These are phyloP conservation scores for Umbelopsis isabellina DNA, from an alignment of 192 early-diverging fungal species.

Conservation along the genomic window DNA sequence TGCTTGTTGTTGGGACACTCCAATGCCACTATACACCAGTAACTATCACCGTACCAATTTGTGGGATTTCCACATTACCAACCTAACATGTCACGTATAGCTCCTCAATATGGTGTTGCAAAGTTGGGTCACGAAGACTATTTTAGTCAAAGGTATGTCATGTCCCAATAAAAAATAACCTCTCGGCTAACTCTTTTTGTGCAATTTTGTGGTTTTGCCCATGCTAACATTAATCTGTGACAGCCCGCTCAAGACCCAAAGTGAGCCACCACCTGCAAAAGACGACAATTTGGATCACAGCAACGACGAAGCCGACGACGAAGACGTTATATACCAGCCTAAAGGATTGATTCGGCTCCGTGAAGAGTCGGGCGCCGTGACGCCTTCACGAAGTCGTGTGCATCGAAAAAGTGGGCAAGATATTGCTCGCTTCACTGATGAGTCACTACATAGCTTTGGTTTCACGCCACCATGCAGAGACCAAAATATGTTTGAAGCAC, in stretches of 20 bases:
- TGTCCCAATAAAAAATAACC: not conserved
- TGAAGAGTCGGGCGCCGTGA: not conserved
- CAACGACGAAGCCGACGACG: not conserved
- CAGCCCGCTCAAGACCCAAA: not conserved
- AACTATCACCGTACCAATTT: not conserved
- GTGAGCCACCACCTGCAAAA: not conserved
- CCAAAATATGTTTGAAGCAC: conserved; percentile 17
- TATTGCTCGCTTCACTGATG: conserved; percentile 25
- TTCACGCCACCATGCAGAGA: conserved; percentile 27
- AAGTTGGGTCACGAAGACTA: not conserved
- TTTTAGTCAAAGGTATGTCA: not conserved
- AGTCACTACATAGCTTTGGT: conserved; percentile 38
- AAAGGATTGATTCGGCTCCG: conserved; percentile 9
- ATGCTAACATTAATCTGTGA: not conserved
- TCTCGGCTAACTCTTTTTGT: too few species aligned
- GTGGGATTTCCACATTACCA: too few species aligned
- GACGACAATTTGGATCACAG: conserved; percentile 3
- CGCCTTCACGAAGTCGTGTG: not conserved
- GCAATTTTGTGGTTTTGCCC: too few species aligned
- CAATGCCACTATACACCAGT: conserved; percentile 21
- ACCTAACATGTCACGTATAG: not conserved
- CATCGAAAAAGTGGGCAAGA: conserved; percentile 15
- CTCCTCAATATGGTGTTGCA: conserved; percentile 17
- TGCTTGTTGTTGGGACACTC: conserved; percentile 17
- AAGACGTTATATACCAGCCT: not conserved